Evolutionary conservation across 1,139 yeast genomes (phyloP).

Genomic region (Debaryomyces nepalensis): DNA sequence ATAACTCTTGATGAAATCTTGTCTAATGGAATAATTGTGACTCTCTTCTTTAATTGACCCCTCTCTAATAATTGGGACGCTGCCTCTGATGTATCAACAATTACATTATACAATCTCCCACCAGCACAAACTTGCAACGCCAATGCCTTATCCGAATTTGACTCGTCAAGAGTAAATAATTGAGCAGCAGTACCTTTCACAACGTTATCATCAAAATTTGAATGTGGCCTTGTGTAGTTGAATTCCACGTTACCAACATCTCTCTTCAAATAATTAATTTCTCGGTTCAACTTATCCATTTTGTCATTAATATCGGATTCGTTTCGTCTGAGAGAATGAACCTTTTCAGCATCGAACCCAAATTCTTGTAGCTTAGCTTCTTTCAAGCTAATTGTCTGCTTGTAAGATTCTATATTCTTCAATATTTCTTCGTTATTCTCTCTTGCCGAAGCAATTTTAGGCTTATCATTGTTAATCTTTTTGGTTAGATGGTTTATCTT

Average conservation of each 20-base stretch:
- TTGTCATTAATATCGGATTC: slow-evolving; percentile 38
- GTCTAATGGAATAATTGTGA: slow-evolving; percentile 90
- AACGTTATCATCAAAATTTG: slow-evolving; percentile 60
- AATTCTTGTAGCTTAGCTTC: slow-evolving; percentile 51
- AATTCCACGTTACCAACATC: slow-evolving; percentile 78
- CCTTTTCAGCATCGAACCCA: slow-evolving; percentile 63
- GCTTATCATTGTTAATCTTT: slow-evolving; percentile 56
- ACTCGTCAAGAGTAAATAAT: slow-evolving; percentile 66
- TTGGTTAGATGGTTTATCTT: slow-evolving; percentile 60
- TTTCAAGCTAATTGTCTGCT: slow-evolving; percentile 41
- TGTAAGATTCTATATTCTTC: slow-evolving; percentile 48
- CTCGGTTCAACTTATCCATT: slow-evolving; percentile 43
- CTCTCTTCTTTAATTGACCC: slow-evolving; percentile 80
- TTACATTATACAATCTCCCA: slow-evolving; percentile 83
- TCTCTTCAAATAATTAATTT: slow-evolving; percentile 62
- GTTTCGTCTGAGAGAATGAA: slow-evolving; percentile 50
- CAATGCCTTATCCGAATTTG: slow-evolving; percentile 65
- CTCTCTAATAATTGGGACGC: slow-evolving; percentile 81
- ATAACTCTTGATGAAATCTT: slow-evolving; percentile 69
- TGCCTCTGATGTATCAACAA: slow-evolving; percentile 84
- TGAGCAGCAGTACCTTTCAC: slow-evolving; percentile 94
- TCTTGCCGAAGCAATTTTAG: slow-evolving; percentile 59
- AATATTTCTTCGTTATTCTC: slow-evolving; percentile 52
- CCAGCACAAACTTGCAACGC: slow-evolving; percentile 97
- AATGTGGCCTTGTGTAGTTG: slow-evolving; percentile 65